Base-by-base conservation (phyloP, 805 yeast genomes). In the Candida quercuum region DNA sequence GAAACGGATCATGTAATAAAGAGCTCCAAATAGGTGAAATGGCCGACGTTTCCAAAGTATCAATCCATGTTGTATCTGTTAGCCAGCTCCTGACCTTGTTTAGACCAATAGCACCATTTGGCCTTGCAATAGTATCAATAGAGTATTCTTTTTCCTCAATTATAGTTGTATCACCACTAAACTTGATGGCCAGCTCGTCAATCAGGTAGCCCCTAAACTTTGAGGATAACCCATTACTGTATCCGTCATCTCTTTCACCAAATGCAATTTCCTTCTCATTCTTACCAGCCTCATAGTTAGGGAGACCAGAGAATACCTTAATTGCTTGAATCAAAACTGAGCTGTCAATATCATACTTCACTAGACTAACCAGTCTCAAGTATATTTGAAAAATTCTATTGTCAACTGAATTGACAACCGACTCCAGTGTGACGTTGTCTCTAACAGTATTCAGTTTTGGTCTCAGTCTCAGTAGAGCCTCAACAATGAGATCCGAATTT, bases 161-260 rank as follows among this genome's bases (percentile, higher is more conserved):
- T 5, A 20, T 11, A 4, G 5, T 7, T 3, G 38, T 14, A 20
- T 29, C 36, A 14, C 42, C 28, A n/a, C n/a, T n/a, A 42, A 49
- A 48, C 41, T 61, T 61, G 22, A 61, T 52, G 27, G 53, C 40
- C 24, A 70, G 48, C 35, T 67, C 69, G 37, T 64, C 68, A 17
- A 74, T 54, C 11, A 51, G 45, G 24, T 57, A 49, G 5, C 54
- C 50, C 6, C 50, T 43, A 19, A 68, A 61, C 43, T 74, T 74
- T 48, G 80, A 72, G 0, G 81, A 69, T 2, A 77, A 55, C 3
- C 85, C 84, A 54, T 63, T 73, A 4, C 68, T 65, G 48, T 66
- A 67, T 15, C 69, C 72, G 42, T 65, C 69, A 32, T 68, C 55
- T 25, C 28, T 51, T 30, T 27, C 48, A 45, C 37, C 39, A 26